These are phyloP conservation scores for Aspergillus kassunensis DNA, from an alignment of 495 filamentous ascomycete species.

Conservation along the genomic window DNA sequence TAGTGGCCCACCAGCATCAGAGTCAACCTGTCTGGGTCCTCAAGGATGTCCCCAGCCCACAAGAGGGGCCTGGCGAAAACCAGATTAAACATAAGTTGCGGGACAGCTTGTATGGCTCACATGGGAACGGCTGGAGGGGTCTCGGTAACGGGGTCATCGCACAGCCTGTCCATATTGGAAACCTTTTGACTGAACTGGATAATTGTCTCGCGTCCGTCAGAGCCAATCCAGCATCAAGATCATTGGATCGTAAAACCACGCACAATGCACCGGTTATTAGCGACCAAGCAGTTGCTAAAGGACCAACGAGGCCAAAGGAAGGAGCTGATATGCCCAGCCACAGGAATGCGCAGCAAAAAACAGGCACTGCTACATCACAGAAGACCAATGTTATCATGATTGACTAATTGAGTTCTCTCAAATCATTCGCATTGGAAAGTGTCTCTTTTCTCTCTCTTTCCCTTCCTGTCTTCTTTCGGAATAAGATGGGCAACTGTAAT, in stretches of 20 bases:
- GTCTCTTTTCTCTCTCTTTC: not conserved
- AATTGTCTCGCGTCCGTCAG: conserved; percentile 19
- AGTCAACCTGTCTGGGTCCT: conserved; percentile 40
- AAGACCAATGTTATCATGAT: conserved; percentile 39
- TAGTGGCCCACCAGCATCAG: conserved; percentile 28
- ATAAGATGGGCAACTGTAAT: not conserved
- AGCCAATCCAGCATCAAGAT: not conserved
- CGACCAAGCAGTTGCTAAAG: not conserved
- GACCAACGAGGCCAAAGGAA: not conserved
- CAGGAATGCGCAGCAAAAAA: conserved; percentile 13
- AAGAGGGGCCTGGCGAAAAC: conserved; percentile 14
- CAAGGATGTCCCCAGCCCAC: conserved; percentile 25
- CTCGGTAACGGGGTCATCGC: conserved; percentile 43
- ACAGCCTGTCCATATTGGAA: conserved; percentile 35
- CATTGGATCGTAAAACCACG: not conserved
- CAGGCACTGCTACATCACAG: conserved; percentile 1
- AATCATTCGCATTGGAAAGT: not conserved
- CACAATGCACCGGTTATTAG: not conserved
- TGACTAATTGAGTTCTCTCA: conserved; percentile 20
- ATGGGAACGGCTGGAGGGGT: conserved; percentile 48
- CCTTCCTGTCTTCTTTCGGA: not conserved
- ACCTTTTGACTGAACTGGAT: conserved; percentile 36
- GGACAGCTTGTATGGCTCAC: conserved; percentile 38
- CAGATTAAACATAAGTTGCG: conserved; percentile 20
- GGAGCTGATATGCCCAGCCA: not conserved